phyloP scores from a whole-genome alignment of 2,329 filamentous ascomycete species.

The Fusarium sarcochroum region DNA sequence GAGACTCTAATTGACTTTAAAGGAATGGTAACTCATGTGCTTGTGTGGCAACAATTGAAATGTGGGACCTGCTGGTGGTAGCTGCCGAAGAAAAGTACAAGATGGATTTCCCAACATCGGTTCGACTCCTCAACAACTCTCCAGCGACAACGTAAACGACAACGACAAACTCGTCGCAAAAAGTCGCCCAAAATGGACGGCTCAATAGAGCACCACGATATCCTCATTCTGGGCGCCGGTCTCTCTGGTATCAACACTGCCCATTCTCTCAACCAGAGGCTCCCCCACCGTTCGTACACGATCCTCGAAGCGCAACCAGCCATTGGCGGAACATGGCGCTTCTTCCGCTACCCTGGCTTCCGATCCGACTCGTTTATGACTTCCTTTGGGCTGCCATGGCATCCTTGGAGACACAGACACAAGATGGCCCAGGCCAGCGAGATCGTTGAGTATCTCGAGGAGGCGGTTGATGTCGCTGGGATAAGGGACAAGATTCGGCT shows the following conservation, averaged over 20 bases:
- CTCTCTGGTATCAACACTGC: constrained; percentile 82
- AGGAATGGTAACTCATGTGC: too few relatives aligned
- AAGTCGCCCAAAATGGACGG: constrained; percentile 31
- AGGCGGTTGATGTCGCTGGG: constrained; percentile 64
- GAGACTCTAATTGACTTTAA: too few relatives aligned
- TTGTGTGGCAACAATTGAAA: background rate
- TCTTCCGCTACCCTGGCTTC: constrained; percentile 83
- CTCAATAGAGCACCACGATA: constrained; percentile 57
- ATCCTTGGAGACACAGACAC: constrained; percentile 73
- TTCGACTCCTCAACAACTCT: constrained; percentile 16
- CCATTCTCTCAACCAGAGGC: constrained; percentile 72
- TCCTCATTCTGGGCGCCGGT: constrained; percentile 78
- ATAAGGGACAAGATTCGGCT: constrained; percentile 69
- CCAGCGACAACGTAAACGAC: background rate
- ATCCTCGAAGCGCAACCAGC: constrained; percentile 77
- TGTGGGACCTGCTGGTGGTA: background rate
- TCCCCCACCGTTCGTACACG: constrained; percentile 70
- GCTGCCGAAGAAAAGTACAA: background rate
- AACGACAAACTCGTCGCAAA: background rate
- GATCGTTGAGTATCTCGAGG: constrained; percentile 68
- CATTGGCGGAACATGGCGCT: constrained; percentile 83
- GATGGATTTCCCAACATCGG: constrained; percentile 5
- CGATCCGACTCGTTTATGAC: constrained; percentile 75
- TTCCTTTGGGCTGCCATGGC: constrained; percentile 77
- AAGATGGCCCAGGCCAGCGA: constrained; percentile 66